Evolutionary conservation across 352 stramenopile species (phyloP).

Genomic region (Pythium aquatile): DNA sequence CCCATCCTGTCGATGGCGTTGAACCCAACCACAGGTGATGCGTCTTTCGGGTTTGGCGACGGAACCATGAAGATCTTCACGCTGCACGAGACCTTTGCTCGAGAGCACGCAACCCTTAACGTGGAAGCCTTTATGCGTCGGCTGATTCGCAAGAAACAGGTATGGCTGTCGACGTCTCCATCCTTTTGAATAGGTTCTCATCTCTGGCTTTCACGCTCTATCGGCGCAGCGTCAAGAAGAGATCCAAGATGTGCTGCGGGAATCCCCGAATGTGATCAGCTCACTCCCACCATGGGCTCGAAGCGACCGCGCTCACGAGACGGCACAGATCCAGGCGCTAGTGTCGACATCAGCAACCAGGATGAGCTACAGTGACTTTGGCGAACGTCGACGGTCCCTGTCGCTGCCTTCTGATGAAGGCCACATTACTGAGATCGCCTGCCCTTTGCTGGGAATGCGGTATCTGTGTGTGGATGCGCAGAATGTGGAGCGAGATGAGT

Average conservation of each 20-base stretch:
- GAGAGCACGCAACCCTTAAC: constrained; percentile 48
- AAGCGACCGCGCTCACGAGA: constrained; percentile 41
- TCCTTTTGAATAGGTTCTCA: neutral
- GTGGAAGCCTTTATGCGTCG: constrained; percentile 52
- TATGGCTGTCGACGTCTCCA: constrained; percentile 5
- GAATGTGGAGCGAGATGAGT: neutral
- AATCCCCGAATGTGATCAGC: constrained; percentile 65
- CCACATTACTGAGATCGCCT: constrained; percentile 38
- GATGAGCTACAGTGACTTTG: constrained; percentile 29
- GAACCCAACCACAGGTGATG: constrained; percentile 64
- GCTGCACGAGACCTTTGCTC: constrained; percentile 49
- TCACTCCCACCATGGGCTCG: constrained; percentile 65
- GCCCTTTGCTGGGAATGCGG: constrained; percentile 42
- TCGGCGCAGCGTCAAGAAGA: constrained; percentile 36
- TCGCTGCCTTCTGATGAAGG: constrained; percentile 6
- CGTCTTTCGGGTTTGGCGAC: constrained; percentile 69
- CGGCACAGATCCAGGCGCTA: constrained; percentile 36
- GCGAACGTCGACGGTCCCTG: constrained; percentile 8
- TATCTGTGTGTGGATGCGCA: constrained; percentile 42
- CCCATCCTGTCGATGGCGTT: constrained; percentile 62
- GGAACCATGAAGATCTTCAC: constrained; percentile 61
- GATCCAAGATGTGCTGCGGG: constrained; percentile 36
- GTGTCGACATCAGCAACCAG: constrained; percentile 20
- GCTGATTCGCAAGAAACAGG: constrained; percentile 34
- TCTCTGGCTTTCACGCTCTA: neutral